Percentiles rank a stretch among this genome's conserved stretches.
phyloP scores from a whole-genome alignment of 768 basidiomycete genomes.

The Rhizopogon vulgaris region DNA sequence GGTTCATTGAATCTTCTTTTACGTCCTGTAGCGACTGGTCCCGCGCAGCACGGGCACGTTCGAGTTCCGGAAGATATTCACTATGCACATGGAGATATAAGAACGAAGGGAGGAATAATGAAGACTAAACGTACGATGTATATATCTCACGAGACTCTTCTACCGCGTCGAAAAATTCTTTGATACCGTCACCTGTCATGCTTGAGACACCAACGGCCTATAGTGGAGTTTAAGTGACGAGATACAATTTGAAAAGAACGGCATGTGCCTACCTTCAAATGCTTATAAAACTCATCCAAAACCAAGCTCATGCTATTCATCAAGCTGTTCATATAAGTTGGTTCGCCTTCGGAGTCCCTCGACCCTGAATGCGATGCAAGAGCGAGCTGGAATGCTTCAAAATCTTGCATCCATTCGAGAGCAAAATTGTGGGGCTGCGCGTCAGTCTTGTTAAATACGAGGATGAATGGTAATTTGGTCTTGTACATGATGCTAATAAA shows the following conservation, averaged over 20 bases:
- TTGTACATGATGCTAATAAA: conserved; percentile 85
- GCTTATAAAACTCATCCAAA: conserved; percentile 96
- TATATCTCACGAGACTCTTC: conserved; percentile 85
- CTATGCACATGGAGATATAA: conserved; percentile 33
- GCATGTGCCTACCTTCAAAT: conserved; percentile 63
- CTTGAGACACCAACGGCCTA: conserved; percentile 96
- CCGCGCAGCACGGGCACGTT: conserved; percentile 57
- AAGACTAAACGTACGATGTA: conserved; percentile 54
- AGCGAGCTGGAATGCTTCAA: conserved; percentile 90
- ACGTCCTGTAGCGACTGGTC: conserved; percentile 57
- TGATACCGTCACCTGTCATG: conserved; percentile 90
- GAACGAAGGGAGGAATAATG: neutral
- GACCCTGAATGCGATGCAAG: conserved; percentile 64
- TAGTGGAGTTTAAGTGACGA: neutral
- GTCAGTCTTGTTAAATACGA: conserved; percentile 99
- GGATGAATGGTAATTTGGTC: conserved; percentile 92
- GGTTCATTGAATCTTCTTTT: conserved; percentile 72
- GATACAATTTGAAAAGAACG: neutral
- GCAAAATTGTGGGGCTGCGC: conserved; percentile 88
- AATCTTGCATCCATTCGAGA: conserved; percentile 97
- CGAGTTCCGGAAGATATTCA: conserved; percentile 88
- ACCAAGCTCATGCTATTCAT: conserved; percentile 99
- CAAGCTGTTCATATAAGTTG: conserved; percentile 95
- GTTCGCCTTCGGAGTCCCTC: conserved; percentile 79
- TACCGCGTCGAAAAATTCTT: conserved; percentile 89